Conservation (phyloP, 2,329 filamentous ascomycete species). For the Sarocladium brachiariae region DNA sequence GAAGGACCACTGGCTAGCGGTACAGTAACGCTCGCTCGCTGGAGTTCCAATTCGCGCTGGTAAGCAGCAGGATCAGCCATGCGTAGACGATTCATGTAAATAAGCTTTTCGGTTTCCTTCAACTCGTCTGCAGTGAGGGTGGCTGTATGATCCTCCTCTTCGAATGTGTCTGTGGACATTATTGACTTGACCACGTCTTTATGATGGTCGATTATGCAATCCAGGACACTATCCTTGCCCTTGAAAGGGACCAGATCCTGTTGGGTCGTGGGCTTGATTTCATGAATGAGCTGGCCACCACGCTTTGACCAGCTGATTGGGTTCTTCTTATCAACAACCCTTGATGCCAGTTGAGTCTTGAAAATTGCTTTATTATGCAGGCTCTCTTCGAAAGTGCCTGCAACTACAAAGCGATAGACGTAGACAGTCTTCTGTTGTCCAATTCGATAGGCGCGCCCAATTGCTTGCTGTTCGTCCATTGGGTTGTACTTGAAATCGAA, state of each 20-base stretch:
- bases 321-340: conserved; percentile 80
- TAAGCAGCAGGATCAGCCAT: conserved; percentile 27
- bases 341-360: conserved; percentile 72
- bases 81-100: conserved; percentile 26
- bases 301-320: conserved; percentile 59
- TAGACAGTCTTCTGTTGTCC: conserved; percentile 75
- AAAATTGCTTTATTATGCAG: conserved; percentile 70
- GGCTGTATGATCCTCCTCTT: conserved; percentile 55
- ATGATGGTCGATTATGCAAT: conserved; percentile 34
- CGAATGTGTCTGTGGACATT: conserved; percentile 64
- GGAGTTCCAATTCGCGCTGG: conserved; percentile 1
- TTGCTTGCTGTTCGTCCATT: conserved; percentile 74
- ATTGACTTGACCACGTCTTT: conserved; percentile 43
- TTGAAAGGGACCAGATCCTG: conserved; percentile 44
- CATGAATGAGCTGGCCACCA: conserved; percentile 49
- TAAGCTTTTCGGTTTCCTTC: conserved; percentile 41
- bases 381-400: conserved; percentile 71
- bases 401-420: conserved; percentile 75
- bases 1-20: conserved; percentile 8
- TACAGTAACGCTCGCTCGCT: neutral
- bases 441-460: conserved; percentile 79
- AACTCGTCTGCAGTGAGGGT: conserved; percentile 54
- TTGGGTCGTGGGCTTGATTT: conserved; percentile 44
- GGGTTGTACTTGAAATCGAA: conserved; percentile 82
- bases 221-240: conserved; percentile 59